phyloP scores from a whole-genome alignment of 2,329 filamentous ascomycete species.

The Venturia nashicola region DNA sequence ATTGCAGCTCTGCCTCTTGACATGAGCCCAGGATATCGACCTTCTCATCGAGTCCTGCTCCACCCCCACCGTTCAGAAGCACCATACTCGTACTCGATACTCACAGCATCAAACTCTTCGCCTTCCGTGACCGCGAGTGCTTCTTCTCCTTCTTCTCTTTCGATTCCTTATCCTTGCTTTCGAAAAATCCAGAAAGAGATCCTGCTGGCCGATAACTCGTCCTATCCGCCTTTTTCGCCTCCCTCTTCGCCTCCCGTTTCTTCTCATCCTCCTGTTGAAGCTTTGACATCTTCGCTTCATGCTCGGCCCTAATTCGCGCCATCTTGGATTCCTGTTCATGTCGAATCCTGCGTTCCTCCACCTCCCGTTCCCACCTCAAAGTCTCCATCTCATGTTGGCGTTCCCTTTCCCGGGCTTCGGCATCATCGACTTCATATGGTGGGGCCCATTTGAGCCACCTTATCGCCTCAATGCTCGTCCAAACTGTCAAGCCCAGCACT shows the following conservation, averaged over 20 bases:
- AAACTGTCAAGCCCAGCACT: neutral
- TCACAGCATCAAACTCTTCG: neutral
- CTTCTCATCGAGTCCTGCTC: neutral
- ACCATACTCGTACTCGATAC: neutral
- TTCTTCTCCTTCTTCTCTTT: neutral
- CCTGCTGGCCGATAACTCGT: neutral
- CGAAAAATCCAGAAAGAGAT: neutral
- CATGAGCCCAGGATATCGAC: neutral
- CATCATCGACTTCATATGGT: neutral
- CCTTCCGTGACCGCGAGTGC: neutral
- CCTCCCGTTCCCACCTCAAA: neutral
- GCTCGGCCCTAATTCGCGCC: neutral
- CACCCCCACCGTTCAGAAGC: neutral
- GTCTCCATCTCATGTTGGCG: neutral
- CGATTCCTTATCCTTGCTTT: neutral
- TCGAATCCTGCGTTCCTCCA: neutral
- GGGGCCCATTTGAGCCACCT: neutral
- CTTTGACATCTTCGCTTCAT: neutral
- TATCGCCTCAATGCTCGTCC: neutral
- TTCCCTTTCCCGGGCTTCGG: neutral
- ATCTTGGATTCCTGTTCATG: neutral
- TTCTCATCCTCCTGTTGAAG: neutral
- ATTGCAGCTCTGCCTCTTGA: neutral
- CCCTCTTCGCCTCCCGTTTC: neutral
- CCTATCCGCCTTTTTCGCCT: neutral